A percentile compares a stretch with the other conserved stretches of the same genome.
These are phyloP conservation scores for Aspergillus novofumigatus DNA, from an alignment of 2,329 filamentous ascomycete genomes.

Conservation along the genomic window DNA sequence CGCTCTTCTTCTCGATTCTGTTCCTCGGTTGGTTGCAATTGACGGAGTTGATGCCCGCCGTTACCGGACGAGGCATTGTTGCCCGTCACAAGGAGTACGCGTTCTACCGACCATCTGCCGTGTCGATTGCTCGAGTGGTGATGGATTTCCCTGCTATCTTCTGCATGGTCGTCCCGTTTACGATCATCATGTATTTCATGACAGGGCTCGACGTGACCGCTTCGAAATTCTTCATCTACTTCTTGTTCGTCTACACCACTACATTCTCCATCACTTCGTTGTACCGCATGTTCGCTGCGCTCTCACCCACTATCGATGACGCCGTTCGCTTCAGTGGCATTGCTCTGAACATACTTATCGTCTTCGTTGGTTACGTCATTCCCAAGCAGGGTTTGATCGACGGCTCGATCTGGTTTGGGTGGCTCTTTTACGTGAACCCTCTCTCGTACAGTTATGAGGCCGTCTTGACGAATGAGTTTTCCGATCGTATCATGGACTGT, in stretches of 20 bases:
- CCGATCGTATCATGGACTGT: slow-evolving; percentile 55
- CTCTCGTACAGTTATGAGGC: slow-evolving; percentile 62
- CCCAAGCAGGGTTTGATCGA: slow-evolving; percentile 57
- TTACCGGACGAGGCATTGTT: slow-evolving; percentile 66
- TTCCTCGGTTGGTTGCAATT: slow-evolving; percentile 70
- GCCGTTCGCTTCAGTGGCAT: slow-evolving; percentile 63
- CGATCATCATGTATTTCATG: slow-evolving; percentile 64
- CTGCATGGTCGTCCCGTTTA: slow-evolving; percentile 56
- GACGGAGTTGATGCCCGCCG: slow-evolving; percentile 72
- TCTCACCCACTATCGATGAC: slow-evolving; percentile 62
- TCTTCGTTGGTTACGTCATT: slow-evolving; percentile 66
- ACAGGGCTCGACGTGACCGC: slow-evolving; percentile 54
- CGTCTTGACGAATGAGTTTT: slow-evolving; percentile 64
- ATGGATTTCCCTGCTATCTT: slow-evolving; percentile 61
- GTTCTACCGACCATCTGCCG: slow-evolving; percentile 66
- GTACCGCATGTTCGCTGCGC: slow-evolving; percentile 63
- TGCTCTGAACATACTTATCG: slow-evolving; percentile 56
- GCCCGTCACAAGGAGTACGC: slow-evolving; percentile 65
- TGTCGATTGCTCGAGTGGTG: slow-evolving; percentile 58
- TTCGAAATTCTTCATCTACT: slow-evolving; percentile 63
- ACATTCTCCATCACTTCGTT: slow-evolving; percentile 61
- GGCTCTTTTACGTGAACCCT: slow-evolving; percentile 55
- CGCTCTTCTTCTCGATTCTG: slow-evolving; percentile 63
- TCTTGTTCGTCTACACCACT: slow-evolving; percentile 60
- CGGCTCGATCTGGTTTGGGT: slow-evolving; percentile 63